Evolutionary conservation across 2,329 filamentous ascomycete genomes (phyloP), one percentile per base, ranked within the genome.

Genomic region (Colletotrichum musicola): DNA sequence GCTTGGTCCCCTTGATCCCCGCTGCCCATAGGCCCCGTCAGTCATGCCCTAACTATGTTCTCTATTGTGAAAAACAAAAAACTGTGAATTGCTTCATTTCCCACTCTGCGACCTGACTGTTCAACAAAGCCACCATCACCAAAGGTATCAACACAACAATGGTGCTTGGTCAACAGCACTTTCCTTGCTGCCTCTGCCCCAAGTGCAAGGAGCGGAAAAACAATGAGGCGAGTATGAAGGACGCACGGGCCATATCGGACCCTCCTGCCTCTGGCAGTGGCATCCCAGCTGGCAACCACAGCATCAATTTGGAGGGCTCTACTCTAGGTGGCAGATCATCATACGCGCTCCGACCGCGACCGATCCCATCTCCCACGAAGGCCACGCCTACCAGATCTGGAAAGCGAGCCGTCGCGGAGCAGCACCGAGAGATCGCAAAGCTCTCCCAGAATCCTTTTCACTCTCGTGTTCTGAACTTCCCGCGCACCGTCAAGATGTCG

Each of bases 401-500:
- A 42, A 42, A 14, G 42, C 57, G 46, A 65, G 30, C 50, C 35
- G 42, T 18, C 30, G 56, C 55, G 47, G 46, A 46, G 16, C 27
- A 57, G 18, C 54, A n/a, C 12, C 54, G 35, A 66, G 62, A 22
- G 54, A 49, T 27, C n/a, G 35, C 44, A 25, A 40, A 44, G 30
- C 46, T 14, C 42, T 51, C 22, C 10, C 47, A 56, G n/a, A 56
- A 30, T 27, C 25, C 53, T 30, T 51, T 22, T 42, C 22, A 13
- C 14, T 46, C 12, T 40, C 44, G 54, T 42, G 60, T 46, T 42
- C 54, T n/a, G 61, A 38, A 59, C 44, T 18, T 49, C 49, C 44
- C 40, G 57, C 63, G 56, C 63, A 56, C 18, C 61, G 40, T 42
- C 73, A 79, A 70, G 61, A 90, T 89, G 87, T 85, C 87, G 72